Evolutionary conservation across 805 yeast species (phyloP), one percentile per base, ranked within the genome.

Genomic region (Jamesozyma spencerorum): DNA sequence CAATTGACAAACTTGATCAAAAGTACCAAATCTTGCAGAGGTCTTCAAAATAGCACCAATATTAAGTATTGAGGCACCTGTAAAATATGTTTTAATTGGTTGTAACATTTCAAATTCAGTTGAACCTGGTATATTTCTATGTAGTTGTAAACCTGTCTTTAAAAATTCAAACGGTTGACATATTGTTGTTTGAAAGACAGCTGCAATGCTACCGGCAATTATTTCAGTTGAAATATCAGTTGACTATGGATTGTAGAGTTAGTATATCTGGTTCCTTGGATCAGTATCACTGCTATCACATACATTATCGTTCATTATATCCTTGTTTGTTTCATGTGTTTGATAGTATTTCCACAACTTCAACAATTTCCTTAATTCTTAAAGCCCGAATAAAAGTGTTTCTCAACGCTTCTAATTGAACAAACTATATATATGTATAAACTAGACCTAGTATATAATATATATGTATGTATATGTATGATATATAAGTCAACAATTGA

Each of bases 11-110:
- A 81, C 78, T 65, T 78, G 75, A 47, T 85, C 83, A 65, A 84
- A 90, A 37, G 81, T 72, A 19, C 79, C 65, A 52, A 88, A 77
- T 42, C 97, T 64, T 5, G 86, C 74, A 5, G 75, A 68, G 4
- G 94, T 80, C 60, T 87, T 88, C 40, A 79, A 52, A 1, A 85
- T 71, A 44, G 79, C 77, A 4, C 96, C 96, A 0, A 78, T 47
- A 29, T 85, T 81, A 44, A 86, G 60, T 0, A 94, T 85, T 38
- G 83, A 74, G 50, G 85, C 75, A 1, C 97, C 97, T 18, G 66
- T 55, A 43, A 66, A 65, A 45, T 60, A 65, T 24, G 52, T 48
- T 36, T 62, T 66, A n/a, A 64, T 48, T 6, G 46, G 38, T 8
- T 49, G 45, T 5, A 47, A 28, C 18, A 18, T 31, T 10, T 26